phyloP scores from a whole-genome alignment of 2,329 filamentous ascomycete species.

The Fusarium continuum region DNA sequence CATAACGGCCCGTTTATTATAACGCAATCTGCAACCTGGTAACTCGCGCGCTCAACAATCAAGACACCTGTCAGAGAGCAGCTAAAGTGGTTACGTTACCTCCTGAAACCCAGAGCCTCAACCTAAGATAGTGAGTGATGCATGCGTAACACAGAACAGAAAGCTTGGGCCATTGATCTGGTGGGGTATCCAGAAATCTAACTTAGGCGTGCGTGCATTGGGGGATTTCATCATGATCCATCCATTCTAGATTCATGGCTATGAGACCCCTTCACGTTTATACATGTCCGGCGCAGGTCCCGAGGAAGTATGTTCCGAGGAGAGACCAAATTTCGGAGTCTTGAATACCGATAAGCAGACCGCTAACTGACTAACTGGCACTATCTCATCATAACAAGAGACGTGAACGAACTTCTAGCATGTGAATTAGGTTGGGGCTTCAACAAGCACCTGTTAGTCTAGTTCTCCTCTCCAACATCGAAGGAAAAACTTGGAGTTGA shows the following conservation, averaged over 20 bases:
- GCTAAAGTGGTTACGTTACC: not conserved
- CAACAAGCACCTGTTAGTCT: constrained; percentile 20
- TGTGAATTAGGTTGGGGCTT: constrained; percentile 37
- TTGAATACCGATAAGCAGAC: constrained; percentile 18
- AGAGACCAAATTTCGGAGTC: constrained; percentile 19
- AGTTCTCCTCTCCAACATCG: not conserved
- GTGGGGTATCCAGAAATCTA: constrained; percentile 5
- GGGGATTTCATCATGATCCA: too few species aligned
- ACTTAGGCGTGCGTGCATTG: not conserved
- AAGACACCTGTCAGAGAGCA: not conserved
- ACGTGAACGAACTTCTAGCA: not conserved
- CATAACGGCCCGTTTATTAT: constrained; percentile 1
- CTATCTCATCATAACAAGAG: not conserved
- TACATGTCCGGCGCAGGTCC: constrained; percentile 20
- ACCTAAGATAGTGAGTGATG: constrained; percentile 3
- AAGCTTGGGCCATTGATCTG: constrained; percentile 1
- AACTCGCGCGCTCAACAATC: constrained; percentile 13
- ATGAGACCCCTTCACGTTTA: too few species aligned
- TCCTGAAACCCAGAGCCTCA: constrained; percentile 26
- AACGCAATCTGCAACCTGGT: not conserved
- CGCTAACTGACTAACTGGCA: not conserved
- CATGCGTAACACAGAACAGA: not conserved
- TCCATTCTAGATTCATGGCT: too few species aligned
- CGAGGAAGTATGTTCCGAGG: constrained; percentile 35
- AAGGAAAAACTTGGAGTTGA: constrained; percentile 7